A percentile compares a stretch with the other conserved stretches of the same genome.
Conservation (phyloP, 768 basidiomycete genomes). For the Hemileccinum rubropunctum region DNA sequence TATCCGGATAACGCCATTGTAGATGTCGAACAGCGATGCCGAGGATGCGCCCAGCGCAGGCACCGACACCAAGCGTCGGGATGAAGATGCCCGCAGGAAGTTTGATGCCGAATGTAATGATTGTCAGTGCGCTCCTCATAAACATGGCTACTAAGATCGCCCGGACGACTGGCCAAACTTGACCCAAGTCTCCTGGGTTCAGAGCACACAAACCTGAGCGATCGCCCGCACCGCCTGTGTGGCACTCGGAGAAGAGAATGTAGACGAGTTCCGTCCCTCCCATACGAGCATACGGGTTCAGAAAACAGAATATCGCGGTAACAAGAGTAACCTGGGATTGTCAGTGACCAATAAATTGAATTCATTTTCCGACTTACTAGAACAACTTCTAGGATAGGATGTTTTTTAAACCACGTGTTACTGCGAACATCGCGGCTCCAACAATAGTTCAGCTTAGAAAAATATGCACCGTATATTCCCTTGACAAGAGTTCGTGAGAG, state of each 20-base stretch:
- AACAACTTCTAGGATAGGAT: slow-evolving; percentile 82
- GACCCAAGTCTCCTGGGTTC: slow-evolving; percentile 51
- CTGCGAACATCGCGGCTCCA: slow-evolving; percentile 85
- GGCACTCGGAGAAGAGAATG: slow-evolving; percentile 87
- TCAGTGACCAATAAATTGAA: slow-evolving; percentile 8
- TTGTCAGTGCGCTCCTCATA: slow-evolving; percentile 75
- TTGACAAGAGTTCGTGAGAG: slow-evolving; percentile 29
- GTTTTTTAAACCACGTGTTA: slow-evolving; percentile 73
- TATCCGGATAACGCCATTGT: slow-evolving; percentile 60
- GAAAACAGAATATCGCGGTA: slow-evolving; percentile 77
- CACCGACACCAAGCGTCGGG: slow-evolving; percentile 91
- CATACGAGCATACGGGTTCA: slow-evolving; percentile 90
- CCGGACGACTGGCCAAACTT: slow-evolving; percentile 60
- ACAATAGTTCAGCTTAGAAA: slow-evolving; percentile 86
- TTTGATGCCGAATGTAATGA: slow-evolving; percentile 92
- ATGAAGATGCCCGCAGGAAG: slow-evolving; percentile 95
- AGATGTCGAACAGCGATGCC: slow-evolving; percentile 80
- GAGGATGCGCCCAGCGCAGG: slow-evolving; percentile 85
- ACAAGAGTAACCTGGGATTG: slow-evolving; percentile 64
- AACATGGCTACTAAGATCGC: slow-evolving; percentile 75
- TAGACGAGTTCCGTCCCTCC: slow-evolving; percentile 95
- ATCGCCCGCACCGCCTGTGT: slow-evolving; percentile 48
- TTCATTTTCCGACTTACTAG: slow-evolving; percentile 48
- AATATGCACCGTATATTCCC: slow-evolving; percentile 93
- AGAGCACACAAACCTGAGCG: slow-evolving; percentile 71